Evolutionary conservation across 345 rosid genomes (phyloP).

Genomic region (Acer campestre): DNA sequence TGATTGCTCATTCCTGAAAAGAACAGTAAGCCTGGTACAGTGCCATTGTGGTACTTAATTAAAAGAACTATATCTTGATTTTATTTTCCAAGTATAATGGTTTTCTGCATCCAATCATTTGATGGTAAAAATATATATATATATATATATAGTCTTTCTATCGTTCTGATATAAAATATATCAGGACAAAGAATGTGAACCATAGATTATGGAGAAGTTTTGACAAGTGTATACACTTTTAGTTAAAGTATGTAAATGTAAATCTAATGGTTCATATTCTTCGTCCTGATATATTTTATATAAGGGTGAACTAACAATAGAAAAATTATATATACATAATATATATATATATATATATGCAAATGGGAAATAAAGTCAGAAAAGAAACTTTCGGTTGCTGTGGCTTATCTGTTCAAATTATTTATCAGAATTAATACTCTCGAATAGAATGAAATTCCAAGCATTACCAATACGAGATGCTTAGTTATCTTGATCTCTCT

Average conservation of each 20-base stretch:
- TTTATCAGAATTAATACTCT: not conserved
- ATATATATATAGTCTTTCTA: no score
- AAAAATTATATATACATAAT: no score
- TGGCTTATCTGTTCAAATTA: not conserved
- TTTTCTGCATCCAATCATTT: not conserved
- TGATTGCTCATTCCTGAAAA: no score
- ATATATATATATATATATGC: not conserved
- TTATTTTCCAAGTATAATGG: not conserved
- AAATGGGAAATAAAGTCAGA: slow-evolving; percentile 2
- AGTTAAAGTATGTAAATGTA: no score
- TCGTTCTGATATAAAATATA: no score
- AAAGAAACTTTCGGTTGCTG: not conserved
- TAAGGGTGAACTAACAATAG: no score
- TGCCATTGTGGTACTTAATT: not conserved
- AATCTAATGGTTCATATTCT: no score
- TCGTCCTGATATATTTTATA: no score
- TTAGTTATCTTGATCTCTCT: not conserved
- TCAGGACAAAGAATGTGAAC: no score
- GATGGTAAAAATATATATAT: not conserved
- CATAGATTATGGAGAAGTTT: no score
- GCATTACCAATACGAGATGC: not conserved
- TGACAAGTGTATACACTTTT: no score
- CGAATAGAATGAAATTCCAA: not conserved
- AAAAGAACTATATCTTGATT: not conserved
- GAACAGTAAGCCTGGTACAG: not conserved